Conservation (phyloP, 1,284 basidiomycete genomes). For the Apiotrichum veenhuisii region DNA sequence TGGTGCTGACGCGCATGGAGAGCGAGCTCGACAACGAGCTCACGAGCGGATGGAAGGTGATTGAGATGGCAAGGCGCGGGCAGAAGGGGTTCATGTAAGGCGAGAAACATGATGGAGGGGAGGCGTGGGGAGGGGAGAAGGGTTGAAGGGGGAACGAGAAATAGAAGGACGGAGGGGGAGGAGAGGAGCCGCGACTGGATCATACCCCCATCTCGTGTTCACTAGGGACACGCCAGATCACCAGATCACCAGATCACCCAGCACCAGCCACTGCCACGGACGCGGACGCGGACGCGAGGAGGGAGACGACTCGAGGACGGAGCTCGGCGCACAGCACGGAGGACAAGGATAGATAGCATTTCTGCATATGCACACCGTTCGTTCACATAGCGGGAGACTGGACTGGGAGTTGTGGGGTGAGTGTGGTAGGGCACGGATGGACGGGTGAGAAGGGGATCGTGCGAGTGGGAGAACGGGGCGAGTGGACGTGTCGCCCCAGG, state of each 20-base stretch:
- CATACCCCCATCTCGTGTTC: too few species aligned
- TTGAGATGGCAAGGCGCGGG: constrained; percentile 57
- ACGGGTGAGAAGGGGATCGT: neutral
- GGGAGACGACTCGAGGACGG: neutral
- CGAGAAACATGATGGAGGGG: neutral
- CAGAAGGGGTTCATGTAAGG: constrained; percentile 24
- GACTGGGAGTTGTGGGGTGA: too few species aligned
- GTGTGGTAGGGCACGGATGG: too few species aligned
- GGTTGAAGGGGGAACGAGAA: too few species aligned
- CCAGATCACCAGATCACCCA: too few species aligned
- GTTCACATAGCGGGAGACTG: neutral
- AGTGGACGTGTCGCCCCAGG: too few species aligned
- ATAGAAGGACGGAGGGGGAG: neutral
- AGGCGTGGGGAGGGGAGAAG: too few species aligned
- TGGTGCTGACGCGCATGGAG: constrained; percentile 82
- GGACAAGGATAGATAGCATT: neutral
- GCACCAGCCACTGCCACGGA: too few species aligned
- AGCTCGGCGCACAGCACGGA: too few species aligned
- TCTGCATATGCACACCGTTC: constrained; percentile 8
- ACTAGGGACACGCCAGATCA: too few species aligned
- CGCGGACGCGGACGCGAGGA: neutral
- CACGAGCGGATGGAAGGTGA: constrained; percentile 96
- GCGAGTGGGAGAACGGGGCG: too few species aligned
- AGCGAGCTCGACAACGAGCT: constrained; percentile 84
- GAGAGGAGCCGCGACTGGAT: too few species aligned